Base-by-base conservation (phyloP, 139 green algal species). In the Pleodorina starrii region DNA sequence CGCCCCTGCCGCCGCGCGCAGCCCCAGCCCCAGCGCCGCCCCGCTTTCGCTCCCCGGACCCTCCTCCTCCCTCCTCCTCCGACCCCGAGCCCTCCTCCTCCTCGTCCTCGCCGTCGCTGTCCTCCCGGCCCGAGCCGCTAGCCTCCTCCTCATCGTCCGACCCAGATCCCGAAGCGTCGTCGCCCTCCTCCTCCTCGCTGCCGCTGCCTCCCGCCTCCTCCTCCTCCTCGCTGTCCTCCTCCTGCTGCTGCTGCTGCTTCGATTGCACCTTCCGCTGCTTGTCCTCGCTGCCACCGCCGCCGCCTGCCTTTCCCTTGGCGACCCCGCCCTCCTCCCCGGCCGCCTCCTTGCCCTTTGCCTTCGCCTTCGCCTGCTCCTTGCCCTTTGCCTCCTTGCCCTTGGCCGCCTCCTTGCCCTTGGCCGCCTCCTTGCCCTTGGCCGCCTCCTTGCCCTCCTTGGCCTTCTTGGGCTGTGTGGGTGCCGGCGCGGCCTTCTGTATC, bases 401-500 rank as follows among this genome's bases (percentile, higher is more conserved):
- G 1, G 12, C 29, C 40, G 51, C 10, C 14, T 60, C 17, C 59
- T 76, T 46, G 35, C 36, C 16, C 59, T 60, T 54, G n/a, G 51
- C 68, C 42, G 21, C 19, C 43, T 59, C 59, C 43, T 23, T 12
- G 54, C 29, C 54, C 51, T 63, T 50, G 42, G 27, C 44, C 59
- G 12, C 40, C 38, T 72, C 73, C 84, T 66, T 68, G 0, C n/a
- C 29, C 16, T 59, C 35, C 72, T 86, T 82, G 78, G 44, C 69
- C 57, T 85, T 71, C n/a, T n/a, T n/a, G n/a, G 68, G 35, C 54
- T 29, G 72, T 60, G 17, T 16, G 25, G 42, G 29, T 23, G 35
- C 68, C 50, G 79, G 77, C 10, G 40, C 32, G 25, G 66, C 43
- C 80, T 92, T 92, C 29, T 54, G 74, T n/a, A 92, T 88, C 46